Evolutionary conservation across 202 grass and related monocot genomes (phyloP), one percentile per base, ranked within the genome.

Genomic region (Zizania palustris): DNA sequence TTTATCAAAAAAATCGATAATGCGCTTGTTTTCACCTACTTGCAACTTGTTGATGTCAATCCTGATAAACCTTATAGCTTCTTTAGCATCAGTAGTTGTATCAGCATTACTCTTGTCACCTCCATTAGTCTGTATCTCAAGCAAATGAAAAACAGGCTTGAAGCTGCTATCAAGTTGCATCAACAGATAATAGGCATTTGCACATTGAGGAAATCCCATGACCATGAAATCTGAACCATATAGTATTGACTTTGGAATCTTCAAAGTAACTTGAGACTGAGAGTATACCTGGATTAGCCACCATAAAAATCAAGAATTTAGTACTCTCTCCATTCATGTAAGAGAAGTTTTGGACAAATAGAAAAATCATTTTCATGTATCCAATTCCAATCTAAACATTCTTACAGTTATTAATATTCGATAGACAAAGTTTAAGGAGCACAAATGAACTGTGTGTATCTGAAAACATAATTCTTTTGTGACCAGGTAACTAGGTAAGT

Each of bases 131-230:
- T 78, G 58, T 59, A 86, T 76, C 83, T 97, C 93, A 49, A 97
- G 88, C 74, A 97, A 80, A 83, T 78, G 60, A 82, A 97, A 97
- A 63, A 84, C 84, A 7, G 93, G 93, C 56, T 67, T 91, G 57
- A 93, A 88, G 51, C 87, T 76, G 64, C 89, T 83, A 85, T 93
- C 88, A 78, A 93, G 80, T 83, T 97, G 90, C 84, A 93, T 80
- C 83, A 93, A 75, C 36, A 97, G 83, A 91, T 93, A 91, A 80
- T 97, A 97, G 16, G 75, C 82, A 85, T 89, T 97, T 60, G 72
- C 79, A 61, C 68, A 83, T 58, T 89, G 83, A 75, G 90, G 88
- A 85, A 97, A 89, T 8, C 88, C 81, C 81, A 97, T 89, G 11
- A 93, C 69, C 50, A 85, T 65, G 45, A 85, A 85, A 81, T 97